These are phyloP conservation scores for Backusella parvicylindrica DNA, from an alignment of 192 early-diverging fungal genomes.

Conservation along the genomic window DNA sequence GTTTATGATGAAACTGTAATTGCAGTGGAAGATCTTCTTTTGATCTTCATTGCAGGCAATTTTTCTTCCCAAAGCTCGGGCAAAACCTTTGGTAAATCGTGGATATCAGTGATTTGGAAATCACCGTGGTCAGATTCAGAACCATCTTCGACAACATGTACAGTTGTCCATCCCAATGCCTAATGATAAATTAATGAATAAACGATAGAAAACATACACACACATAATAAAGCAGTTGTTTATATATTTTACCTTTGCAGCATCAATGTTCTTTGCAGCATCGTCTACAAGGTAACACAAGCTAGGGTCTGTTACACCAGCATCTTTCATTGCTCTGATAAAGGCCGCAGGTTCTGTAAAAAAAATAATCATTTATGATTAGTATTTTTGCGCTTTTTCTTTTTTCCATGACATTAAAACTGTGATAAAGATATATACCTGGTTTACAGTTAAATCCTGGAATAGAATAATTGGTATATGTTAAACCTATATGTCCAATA, in stretches of 20 bases:
- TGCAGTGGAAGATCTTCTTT: neutral
- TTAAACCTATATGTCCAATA: conserved; percentile 64
- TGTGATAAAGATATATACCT: neutral
- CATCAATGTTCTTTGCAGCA: conserved; percentile 59
- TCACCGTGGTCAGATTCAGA: conserved; percentile 42
- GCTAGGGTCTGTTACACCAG: conserved; percentile 50
- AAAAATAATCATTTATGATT: neutral
- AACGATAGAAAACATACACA: too few species aligned
- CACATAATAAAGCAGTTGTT: neutral
- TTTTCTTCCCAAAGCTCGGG: conserved; percentile 53
- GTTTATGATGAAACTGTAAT: neutral
- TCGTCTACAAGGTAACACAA: conserved; percentile 80
- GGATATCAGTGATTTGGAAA: conserved; percentile 57
- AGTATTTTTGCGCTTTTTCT: too few species aligned
- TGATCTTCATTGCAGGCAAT: neutral
- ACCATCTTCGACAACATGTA: conserved; percentile 47
- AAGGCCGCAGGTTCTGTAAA: conserved; percentile 38
- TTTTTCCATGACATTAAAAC: too few species aligned
- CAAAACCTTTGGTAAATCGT: conserved; percentile 56
- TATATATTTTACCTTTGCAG: conserved; percentile 44
- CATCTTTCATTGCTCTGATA: conserved; percentile 62
- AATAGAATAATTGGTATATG: conserved; percentile 68
- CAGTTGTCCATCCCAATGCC: conserved; percentile 46
- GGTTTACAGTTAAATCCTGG: conserved; percentile 77
- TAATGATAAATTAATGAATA: neutral